Percentiles rank a stretch among this genome's conserved stretches.
Evolutionary conservation across 345 rosid genomes (phyloP).

Genomic region (Passiflora organensis): DNA sequence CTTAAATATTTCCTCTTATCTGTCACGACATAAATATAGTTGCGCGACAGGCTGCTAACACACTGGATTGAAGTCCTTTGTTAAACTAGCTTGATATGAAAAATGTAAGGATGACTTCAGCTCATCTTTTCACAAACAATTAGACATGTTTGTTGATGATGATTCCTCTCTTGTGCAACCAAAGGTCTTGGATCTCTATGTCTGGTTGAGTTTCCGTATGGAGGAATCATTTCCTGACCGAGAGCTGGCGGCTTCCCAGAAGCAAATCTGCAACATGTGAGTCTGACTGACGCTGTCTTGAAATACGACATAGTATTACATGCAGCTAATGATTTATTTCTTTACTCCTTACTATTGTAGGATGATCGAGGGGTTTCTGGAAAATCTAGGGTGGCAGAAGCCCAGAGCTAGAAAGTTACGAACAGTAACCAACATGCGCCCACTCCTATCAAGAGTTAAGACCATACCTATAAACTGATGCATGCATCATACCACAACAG

Average conservation of each 20-base stretch:
- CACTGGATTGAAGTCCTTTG: too few relatives aligned
- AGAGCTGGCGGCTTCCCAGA: conserved; percentile 76
- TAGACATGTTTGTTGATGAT: conserved; percentile 4
- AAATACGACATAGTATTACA: neutral
- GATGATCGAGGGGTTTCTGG: conserved; percentile 84
- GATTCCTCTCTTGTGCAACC: conserved; percentile 14
- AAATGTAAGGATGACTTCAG: neutral
- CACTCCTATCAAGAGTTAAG: conserved; percentile 16
- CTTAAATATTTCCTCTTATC: too few relatives aligned
- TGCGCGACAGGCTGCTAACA: too few relatives aligned
- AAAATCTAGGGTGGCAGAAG: conserved; percentile 49
- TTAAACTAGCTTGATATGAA: too few relatives aligned
- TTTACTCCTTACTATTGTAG: conserved; percentile 27
- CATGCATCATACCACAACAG: too few relatives aligned
- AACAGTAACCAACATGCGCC: neutral
- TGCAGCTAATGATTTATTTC: neutral
- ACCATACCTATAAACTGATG: conserved; percentile 9
- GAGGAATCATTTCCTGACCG: conserved; percentile 82
- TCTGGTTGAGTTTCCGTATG: conserved; percentile 84
- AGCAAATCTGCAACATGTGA: conserved; percentile 69
- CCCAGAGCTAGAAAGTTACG: conserved; percentile 21
- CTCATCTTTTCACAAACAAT: neutral
- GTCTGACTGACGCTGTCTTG: conserved; percentile 16
- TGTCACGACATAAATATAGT: too few relatives aligned
- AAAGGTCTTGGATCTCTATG: conserved; percentile 85